Evolutionary conservation across 768 basidiomycete genomes (phyloP).

Genomic region (Lentinula sp.): DNA sequence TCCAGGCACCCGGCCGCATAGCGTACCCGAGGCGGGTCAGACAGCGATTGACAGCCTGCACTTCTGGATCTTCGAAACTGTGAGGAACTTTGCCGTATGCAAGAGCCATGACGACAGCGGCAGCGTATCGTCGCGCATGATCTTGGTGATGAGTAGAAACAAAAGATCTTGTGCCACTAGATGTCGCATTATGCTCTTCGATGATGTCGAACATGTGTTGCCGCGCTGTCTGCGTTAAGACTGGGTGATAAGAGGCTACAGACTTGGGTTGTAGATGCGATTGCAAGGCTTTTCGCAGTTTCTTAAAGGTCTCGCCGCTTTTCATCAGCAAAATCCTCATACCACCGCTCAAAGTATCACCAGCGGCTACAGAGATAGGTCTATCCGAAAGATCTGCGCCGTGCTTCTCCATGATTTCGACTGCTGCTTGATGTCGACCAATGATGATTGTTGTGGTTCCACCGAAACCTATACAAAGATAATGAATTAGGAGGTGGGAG

Average conservation of each 20-base stretch:
- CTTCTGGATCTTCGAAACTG: conserved; percentile 38
- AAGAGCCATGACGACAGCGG: conserved; percentile 43
- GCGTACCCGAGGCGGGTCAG: conserved; percentile 39
- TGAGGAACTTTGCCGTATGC: conserved; percentile 40
- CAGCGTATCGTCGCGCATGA: conserved; percentile 48
- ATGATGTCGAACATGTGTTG: conserved; percentile 39
- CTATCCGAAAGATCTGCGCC: conserved; percentile 52
- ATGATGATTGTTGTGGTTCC: conserved; percentile 35
- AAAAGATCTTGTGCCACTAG: background rate
- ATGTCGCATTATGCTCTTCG: conserved; percentile 12
- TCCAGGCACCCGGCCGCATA: conserved; percentile 38
- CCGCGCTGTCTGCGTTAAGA: conserved; percentile 18
- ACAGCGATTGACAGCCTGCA: conserved; percentile 39
- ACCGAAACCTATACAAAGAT: background rate
- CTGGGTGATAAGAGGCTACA: background rate
- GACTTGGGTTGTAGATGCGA: conserved; percentile 9
- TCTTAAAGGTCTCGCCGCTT: conserved; percentile 54
- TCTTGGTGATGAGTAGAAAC: conserved; percentile 41
- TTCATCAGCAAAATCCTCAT: conserved; percentile 51
- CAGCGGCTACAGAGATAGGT: conserved; percentile 49
- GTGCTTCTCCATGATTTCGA: conserved; percentile 64
- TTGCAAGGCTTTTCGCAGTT: conserved; percentile 39
- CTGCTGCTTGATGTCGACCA: conserved; percentile 47
- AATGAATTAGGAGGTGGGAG: background rate
- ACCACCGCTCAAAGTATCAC: conserved; percentile 53